Percentiles rank a stretch among this genome's conserved stretches.
Conservation (phyloP, 768 basidiomycete species). For the Trametes meyenii region DNA sequence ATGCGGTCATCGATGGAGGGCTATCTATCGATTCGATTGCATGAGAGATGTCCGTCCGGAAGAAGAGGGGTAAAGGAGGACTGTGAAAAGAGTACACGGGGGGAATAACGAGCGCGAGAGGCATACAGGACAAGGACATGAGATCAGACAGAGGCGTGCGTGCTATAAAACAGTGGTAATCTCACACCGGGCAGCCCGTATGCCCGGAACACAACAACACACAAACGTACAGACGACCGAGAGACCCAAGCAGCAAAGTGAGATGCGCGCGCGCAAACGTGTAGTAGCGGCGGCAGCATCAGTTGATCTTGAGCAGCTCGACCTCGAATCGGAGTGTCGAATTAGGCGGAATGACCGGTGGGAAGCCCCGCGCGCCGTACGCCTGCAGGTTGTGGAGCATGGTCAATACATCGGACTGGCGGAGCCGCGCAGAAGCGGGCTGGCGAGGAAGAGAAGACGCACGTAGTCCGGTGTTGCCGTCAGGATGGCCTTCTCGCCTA, state of each 20-base stretch:
- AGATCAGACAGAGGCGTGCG: slow-evolving; percentile 7
- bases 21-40: slow-evolving; percentile 15
- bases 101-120: not conserved
- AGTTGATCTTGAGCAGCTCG: slow-evolving; percentile 74
- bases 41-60: slow-evolving; percentile 10
- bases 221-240: slow-evolving; percentile 18
- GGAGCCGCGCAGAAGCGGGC: slow-evolving; percentile 32
- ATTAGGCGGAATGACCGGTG: slow-evolving; percentile 78
- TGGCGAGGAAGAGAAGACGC: slow-evolving; percentile 34
- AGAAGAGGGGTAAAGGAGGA: not conserved
- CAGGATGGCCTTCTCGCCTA: slow-evolving; percentile 73
- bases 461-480: slow-evolving; percentile 79
- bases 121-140: slow-evolving; percentile 12
- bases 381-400: slow-evolving; percentile 44
- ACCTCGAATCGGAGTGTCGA: slow-evolving; percentile 81
- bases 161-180: slow-evolving; percentile 27
- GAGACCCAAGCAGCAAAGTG: slow-evolving; percentile 8
- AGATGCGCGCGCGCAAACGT: not conserved
- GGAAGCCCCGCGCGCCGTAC: slow-evolving; percentile 75
- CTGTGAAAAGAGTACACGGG: not conserved
- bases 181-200: slow-evolving; percentile 19
- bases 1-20: slow-evolving; percentile 6
- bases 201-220: slow-evolving; percentile 11
- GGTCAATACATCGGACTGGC: slow-evolving; percentile 4
- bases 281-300: slow-evolving; percentile 16